phyloP scores from a whole-genome alignment of 2,329 filamentous ascomycete genomes.

The Colletotrichum eleusines region DNA sequence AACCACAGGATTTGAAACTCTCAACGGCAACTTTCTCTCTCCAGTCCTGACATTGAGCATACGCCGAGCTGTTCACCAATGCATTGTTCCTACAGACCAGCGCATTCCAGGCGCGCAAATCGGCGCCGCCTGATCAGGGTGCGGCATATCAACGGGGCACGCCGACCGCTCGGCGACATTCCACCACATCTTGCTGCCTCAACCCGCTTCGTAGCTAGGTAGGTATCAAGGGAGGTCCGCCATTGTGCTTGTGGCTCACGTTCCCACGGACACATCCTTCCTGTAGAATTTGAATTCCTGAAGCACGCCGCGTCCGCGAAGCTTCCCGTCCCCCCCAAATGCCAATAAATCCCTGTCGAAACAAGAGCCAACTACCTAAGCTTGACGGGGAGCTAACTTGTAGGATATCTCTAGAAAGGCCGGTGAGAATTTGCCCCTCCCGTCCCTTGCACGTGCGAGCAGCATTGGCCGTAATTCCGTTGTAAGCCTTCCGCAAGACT shows the following conservation, averaged over 20 bases:
- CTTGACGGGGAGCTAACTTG: neutral
- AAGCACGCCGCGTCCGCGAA: neutral
- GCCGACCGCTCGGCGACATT: conserved; percentile 13
- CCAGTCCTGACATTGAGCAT: conserved; percentile 8
- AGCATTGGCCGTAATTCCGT: conserved; percentile 40
- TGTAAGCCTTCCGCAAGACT: conserved; percentile 24
- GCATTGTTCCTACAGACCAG: conserved; percentile 4
- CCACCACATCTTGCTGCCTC: neutral
- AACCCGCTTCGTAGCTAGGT: neutral
- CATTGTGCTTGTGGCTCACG: neutral
- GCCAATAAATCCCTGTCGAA: conserved; percentile 38
- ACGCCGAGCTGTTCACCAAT: neutral
- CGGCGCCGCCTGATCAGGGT: neutral
- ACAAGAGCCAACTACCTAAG: conserved; percentile 26
- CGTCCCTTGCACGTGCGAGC: conserved; percentile 34
- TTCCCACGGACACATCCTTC: conserved; percentile 12
- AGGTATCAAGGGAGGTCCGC: neutral
- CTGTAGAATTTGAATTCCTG: conserved; percentile 23
- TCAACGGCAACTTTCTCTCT: conserved; percentile 21
- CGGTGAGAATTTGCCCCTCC: conserved; percentile 37
- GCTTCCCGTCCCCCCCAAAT: conserved; percentile 8
- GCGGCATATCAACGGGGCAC: conserved; percentile 20
- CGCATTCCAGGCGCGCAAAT: conserved; percentile 2
- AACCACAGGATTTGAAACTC: conserved; percentile 33
- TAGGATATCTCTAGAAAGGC: conserved; percentile 5